Conservation (phyloP, 169 alveolate genomes). For the Cryptosporidium felis region DNA sequence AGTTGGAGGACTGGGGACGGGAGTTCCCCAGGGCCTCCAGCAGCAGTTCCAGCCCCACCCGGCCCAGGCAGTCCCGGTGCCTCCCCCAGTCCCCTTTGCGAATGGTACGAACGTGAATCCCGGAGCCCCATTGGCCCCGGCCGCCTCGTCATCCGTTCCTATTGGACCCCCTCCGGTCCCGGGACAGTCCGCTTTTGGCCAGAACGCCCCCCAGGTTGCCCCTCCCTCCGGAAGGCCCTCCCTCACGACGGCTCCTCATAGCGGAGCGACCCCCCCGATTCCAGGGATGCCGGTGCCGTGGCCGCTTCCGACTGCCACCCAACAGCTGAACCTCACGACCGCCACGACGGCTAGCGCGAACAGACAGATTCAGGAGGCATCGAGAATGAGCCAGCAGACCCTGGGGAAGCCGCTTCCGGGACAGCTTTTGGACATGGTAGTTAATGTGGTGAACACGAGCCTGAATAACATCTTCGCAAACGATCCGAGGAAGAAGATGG, state of each 20-base stretch:
- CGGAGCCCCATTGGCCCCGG: neutral
- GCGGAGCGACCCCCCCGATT: conserved; percentile 83
- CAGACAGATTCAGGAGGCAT: conserved; percentile 74
- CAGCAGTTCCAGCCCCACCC: neutral
- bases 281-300: conserved; percentile 91
- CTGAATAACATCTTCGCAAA: conserved; percentile 16
- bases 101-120: neutral
- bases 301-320: conserved; percentile 89
- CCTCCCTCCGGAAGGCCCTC: conserved; percentile 25
- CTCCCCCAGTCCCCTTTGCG: neutral
- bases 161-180: conserved; percentile 5
- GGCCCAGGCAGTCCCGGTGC: neutral
- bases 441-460: neutral
- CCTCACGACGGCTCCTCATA: conserved; percentile 83
- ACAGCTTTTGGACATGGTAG: conserved; percentile 44
- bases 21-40: neutral
- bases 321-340: conserved; percentile 77
- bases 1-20: neutral
- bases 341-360: conserved; percentile 77
- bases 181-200: neutral
- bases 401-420: conserved; percentile 24
- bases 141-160: conserved; percentile 32
- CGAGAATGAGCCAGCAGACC: neutral
- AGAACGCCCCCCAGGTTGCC: neutral
- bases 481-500: conserved; percentile 56